These are phyloP conservation scores for Candida oleophila DNA, from an alignment of 805 yeast species.

Conservation along the genomic window DNA sequence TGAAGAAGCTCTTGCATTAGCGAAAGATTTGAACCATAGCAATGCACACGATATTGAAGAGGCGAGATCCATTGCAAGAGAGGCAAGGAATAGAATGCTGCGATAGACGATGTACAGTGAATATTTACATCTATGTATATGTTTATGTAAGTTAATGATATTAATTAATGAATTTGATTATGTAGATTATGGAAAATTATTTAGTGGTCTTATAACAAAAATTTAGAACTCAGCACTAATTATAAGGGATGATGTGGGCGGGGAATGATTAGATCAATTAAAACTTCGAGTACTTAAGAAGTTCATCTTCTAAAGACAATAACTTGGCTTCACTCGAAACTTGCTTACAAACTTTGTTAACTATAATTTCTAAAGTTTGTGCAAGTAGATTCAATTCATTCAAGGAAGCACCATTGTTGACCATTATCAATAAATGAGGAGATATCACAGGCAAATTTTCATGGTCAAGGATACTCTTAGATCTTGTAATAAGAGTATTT, in stretches of 20 bases:
- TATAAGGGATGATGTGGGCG: neutral
- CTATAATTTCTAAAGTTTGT: conserved; percentile 19
- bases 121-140: neutral
- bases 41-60: conserved; percentile 87
- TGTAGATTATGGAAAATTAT: neutral
- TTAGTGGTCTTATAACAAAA: too few relatives aligned
- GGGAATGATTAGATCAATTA: neutral
- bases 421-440: conserved; percentile 36
- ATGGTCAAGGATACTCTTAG: conserved; percentile 63
- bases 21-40: conserved; percentile 64
- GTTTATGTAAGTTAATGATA: neutral
- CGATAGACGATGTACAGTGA: conserved; percentile 3
- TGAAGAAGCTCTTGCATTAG: conserved; percentile 69
- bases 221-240: too few relatives aligned
- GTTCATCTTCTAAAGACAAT: conserved; percentile 24
- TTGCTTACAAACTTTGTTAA: conserved; percentile 21
- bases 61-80: conserved; percentile 79
- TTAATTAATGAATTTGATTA: neutral
- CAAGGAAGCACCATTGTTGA: conserved; percentile 26
- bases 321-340: conserved; percentile 24
- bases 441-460: conserved; percentile 61
- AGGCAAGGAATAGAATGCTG: conserved; percentile 58
- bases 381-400: conserved; percentile 26
- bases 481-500: conserved; percentile 61
- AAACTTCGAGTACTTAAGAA: conserved; percentile 16